A percentile compares a stretch with the other conserved stretches of the same genome.
Evolutionary conservation across 768 basidiomycete species (phyloP).

Genomic region (Lactarius quietus): DNA sequence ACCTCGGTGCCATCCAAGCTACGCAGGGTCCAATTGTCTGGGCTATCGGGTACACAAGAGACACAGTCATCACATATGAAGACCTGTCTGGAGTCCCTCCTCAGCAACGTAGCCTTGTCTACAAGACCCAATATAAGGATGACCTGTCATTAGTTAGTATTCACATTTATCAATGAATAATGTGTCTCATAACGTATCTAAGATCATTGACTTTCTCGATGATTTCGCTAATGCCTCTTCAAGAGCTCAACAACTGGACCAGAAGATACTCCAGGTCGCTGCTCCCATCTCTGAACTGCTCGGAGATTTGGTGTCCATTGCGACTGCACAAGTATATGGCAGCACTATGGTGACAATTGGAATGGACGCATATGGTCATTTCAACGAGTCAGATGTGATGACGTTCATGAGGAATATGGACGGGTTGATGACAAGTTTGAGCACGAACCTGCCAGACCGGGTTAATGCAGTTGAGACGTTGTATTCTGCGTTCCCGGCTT

Average conservation of each 20-base stretch:
- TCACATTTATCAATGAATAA: not conserved
- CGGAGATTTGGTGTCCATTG: conserved; percentile 48
- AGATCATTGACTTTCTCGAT: conserved; percentile 43
- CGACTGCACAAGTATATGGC: conserved; percentile 35
- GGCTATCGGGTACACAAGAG: conserved; percentile 30
- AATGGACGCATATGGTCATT: conserved; percentile 43
- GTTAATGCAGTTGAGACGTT: conserved; percentile 55
- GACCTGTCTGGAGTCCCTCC: conserved; percentile 37
- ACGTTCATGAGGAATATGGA: conserved; percentile 44
- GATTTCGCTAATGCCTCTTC: conserved; percentile 44
- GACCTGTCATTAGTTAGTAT: conserved; percentile 20
- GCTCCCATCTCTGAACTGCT: conserved; percentile 47
- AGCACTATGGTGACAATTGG: too few relatives aligned
- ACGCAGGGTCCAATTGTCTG: conserved; percentile 28
- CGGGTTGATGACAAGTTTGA: too few relatives aligned
- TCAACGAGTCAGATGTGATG: conserved; percentile 47
- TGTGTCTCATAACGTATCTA: not conserved
- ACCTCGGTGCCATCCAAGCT: conserved; percentile 29
- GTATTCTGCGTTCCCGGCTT: conserved; percentile 46
- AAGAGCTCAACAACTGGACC: conserved; percentile 46
- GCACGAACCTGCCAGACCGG: not conserved
- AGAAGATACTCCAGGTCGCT: conserved; percentile 46
- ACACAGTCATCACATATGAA: conserved; percentile 30
- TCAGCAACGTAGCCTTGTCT: conserved; percentile 43
- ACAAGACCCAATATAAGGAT: conserved; percentile 39